These are phyloP conservation scores for Lachnellula occidentalis DNA, from an alignment of 2,329 filamentous ascomycete genomes.

Conservation along the genomic window DNA sequence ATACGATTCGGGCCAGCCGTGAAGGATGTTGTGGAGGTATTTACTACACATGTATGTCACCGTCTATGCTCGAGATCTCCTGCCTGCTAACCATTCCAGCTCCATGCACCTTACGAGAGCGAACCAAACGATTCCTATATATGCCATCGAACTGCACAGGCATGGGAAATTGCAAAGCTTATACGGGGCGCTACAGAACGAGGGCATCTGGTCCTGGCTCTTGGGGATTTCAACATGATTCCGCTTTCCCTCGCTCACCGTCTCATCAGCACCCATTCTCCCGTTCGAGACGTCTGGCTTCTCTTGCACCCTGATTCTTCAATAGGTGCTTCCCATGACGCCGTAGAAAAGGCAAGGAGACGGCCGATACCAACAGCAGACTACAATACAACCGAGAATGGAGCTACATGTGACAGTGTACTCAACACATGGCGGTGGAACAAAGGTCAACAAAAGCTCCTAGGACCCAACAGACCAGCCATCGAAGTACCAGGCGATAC, in stretches of 20 bases:
- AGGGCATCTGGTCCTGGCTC: conserved; percentile 75
- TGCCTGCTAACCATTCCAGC: conserved; percentile 40
- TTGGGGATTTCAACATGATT: conserved; percentile 98
- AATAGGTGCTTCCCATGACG: conserved; percentile 65
- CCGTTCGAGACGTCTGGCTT: conserved; percentile 79
- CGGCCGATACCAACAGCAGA: conserved; percentile 67
- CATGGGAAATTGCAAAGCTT: conserved; percentile 90
- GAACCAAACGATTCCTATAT: conserved; percentile 79
- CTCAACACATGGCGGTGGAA: conserved; percentile 95
- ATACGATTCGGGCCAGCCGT: conserved; percentile 63
- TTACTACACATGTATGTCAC: conserved; percentile 73
- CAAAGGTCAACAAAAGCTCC: conserved; percentile 59
- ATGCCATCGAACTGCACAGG: conserved; percentile 85
- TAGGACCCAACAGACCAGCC: conserved; percentile 58
- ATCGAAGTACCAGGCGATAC: conserved; percentile 59
- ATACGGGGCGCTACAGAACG: conserved; percentile 75
- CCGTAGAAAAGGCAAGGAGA: conserved; percentile 59
- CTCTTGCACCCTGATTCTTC: conserved; percentile 79
- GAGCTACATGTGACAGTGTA: conserved; percentile 77
- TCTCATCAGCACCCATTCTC: conserved; percentile 71
- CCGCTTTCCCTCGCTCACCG: conserved; percentile 79
- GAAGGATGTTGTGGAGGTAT: conserved; percentile 75
- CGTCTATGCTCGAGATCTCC: not conserved
- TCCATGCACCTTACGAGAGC: conserved; percentile 82
- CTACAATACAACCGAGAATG: conserved; percentile 75